Evolutionary conservation across 495 filamentous ascomycete genomes (phyloP).

Genomic region (Penicillium paradoxum): DNA sequence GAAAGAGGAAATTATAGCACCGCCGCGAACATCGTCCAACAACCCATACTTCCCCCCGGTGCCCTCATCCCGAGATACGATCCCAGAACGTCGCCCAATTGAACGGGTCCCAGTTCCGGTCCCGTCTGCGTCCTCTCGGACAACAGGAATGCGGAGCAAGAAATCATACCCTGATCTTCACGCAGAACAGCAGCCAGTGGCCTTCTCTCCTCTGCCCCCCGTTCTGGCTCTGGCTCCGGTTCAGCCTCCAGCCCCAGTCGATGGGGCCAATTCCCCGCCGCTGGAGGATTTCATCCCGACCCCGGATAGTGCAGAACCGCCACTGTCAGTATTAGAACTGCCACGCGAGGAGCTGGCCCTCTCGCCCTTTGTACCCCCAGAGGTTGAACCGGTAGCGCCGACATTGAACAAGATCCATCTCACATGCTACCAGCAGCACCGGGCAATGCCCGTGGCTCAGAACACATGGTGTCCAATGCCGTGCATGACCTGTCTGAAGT

Average conservation of each 20-base stretch:
- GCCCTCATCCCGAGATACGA: neutral
- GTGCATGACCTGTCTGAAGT: constrained; percentile 48
- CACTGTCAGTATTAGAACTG: constrained; percentile 15
- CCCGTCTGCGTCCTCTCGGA: constrained; percentile 2
- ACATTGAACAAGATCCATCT: constrained; percentile 39
- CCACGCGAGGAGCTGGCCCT: constrained; percentile 27
- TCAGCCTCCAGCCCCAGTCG: neutral
- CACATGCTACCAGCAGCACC: constrained; percentile 44
- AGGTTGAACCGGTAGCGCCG: constrained; percentile 33
- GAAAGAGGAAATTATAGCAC: constrained; percentile 11
- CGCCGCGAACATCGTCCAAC: constrained; percentile 7
- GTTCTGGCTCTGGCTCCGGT: neutral
- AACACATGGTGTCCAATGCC: constrained; percentile 46
- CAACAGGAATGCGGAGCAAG: constrained; percentile 4
- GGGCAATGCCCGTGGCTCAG: constrained; percentile 35
- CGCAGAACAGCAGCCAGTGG: neutral
- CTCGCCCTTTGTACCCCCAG: constrained; percentile 27
- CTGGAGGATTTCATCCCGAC: constrained; percentile 40
- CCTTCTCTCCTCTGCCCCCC: neutral
- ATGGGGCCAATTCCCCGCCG: constrained; percentile 19
- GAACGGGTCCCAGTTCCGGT: constrained; percentile 3
- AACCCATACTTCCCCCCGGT: constrained; percentile 7
- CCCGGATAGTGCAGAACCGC: constrained; percentile 25
- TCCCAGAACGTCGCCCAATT: constrained; percentile 5
- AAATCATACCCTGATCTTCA: neutral